These are phyloP conservation scores for Porphyrellus cyaneotinctus DNA, from an alignment of 768 basidiomycete species.

Conservation along the genomic window DNA sequence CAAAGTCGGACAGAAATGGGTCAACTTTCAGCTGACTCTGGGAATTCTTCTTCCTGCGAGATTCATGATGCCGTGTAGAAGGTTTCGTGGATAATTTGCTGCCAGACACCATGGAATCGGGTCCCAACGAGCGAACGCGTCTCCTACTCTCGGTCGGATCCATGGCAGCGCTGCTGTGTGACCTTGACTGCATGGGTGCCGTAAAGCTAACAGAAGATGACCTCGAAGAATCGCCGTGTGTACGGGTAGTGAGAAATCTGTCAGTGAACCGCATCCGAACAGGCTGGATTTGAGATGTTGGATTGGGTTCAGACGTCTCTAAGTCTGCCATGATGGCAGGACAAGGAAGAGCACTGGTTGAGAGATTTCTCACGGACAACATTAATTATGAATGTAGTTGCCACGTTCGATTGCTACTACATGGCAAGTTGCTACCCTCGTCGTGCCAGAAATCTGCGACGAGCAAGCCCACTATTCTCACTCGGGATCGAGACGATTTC, in stretches of 20 bases:
- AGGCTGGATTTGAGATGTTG: slow-evolving; percentile 11
- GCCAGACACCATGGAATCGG: slow-evolving; percentile 13
- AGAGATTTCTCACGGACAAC: slow-evolving; percentile 16
- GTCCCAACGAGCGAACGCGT: slow-evolving; percentile 22
- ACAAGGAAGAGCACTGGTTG: not conserved
- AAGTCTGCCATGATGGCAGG: slow-evolving; percentile 30
- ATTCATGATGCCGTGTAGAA: slow-evolving; percentile 12
- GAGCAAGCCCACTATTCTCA: slow-evolving; percentile 5
- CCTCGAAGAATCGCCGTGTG: slow-evolving; percentile 28
- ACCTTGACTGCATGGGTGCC: slow-evolving; percentile 14
- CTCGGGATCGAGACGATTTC: not conserved
- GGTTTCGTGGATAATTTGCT: slow-evolving; percentile 13
- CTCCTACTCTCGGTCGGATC: slow-evolving; percentile 15
- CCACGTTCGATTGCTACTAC: too few relatives aligned
- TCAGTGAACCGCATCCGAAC: slow-evolving; percentile 36
- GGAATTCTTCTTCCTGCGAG: slow-evolving; percentile 20
- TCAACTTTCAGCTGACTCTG: slow-evolving; percentile 25
- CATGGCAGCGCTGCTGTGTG: slow-evolving; percentile 8
- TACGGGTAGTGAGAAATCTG: slow-evolving; percentile 25
- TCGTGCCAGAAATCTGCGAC: slow-evolving; percentile 8
- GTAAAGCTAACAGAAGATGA: slow-evolving; percentile 29
- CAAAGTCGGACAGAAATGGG: slow-evolving; percentile 32
- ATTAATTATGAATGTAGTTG: too few relatives aligned
- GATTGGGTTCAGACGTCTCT: slow-evolving; percentile 19
- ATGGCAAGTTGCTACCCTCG: slow-evolving; percentile 2